A percentile compares a stretch with the other conserved stretches of the same genome.
phyloP scores from a whole-genome alignment of 768 basidiomycete genomes.

The Naganishia antarctica region DNA sequence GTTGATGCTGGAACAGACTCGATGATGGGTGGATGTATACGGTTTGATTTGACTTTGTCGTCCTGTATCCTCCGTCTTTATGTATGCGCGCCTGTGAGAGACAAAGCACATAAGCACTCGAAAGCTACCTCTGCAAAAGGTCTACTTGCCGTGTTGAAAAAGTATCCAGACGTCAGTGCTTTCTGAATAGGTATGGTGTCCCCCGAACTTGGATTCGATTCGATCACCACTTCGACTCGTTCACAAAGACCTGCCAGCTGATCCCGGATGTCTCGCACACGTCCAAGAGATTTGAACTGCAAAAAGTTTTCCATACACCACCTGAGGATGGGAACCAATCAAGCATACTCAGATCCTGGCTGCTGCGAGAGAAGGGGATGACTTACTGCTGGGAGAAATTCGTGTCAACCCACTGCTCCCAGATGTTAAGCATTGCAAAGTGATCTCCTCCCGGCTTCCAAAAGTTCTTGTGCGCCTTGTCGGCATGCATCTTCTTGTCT shows the following conservation, averaged over 20 bases:
- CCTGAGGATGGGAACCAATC: slow-evolving; percentile 13
- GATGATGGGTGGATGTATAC: slow-evolving; percentile 97
- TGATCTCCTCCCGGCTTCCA: slow-evolving; percentile 93
- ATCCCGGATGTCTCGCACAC: slow-evolving; percentile 86
- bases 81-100: slow-evolving; percentile 71
- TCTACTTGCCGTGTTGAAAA: slow-evolving; percentile 73
- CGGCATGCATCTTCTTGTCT: slow-evolving; percentile 95
- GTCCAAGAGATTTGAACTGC: slow-evolving; percentile 87
- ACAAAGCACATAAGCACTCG: too few species aligned
- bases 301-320: slow-evolving; percentile 58
- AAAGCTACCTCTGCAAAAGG: slow-evolving; percentile 38
- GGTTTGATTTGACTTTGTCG: slow-evolving; percentile 90
- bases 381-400: slow-evolving; percentile 85
- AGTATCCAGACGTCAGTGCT: slow-evolving; percentile 89
- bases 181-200: slow-evolving; percentile 92
- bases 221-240: slow-evolving; percentile 86
- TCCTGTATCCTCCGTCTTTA: slow-evolving; percentile 93
- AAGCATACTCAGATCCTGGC: too few species aligned
- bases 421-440: slow-evolving; percentile 93
- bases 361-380: too few species aligned
- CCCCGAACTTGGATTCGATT: slow-evolving; percentile 81
- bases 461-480: slow-evolving; percentile 96
- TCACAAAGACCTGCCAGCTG: slow-evolving; percentile 94
- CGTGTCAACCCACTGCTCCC: slow-evolving; percentile 98
- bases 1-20: slow-evolving; percentile 88